These are phyloP conservation scores for Aspergillus steynii DNA, from an alignment of 495 filamentous ascomycete genomes.

Conservation along the genomic window DNA sequence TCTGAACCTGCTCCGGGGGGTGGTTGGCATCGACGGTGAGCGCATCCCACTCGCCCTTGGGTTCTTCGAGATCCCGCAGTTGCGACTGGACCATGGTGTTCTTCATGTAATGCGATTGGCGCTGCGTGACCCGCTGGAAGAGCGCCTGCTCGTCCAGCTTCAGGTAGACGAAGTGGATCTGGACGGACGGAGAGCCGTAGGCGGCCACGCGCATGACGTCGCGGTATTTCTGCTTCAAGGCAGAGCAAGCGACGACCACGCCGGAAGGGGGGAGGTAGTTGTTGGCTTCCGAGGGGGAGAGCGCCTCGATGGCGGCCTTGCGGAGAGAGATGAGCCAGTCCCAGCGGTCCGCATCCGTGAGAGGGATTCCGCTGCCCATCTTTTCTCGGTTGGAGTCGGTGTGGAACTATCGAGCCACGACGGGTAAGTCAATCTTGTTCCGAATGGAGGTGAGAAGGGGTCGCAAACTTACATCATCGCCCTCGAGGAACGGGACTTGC, in stretches of 20 bases:
- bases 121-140: conserved; percentile 67
- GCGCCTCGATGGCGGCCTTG: conserved; percentile 68
- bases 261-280: conserved; percentile 58
- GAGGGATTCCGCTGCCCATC: conserved; percentile 82
- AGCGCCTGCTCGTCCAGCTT: conserved; percentile 72
- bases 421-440: conserved; percentile 13
- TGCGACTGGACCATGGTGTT: conserved; percentile 96
- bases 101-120: conserved; percentile 94
- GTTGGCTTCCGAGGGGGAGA: conserved; percentile 53
- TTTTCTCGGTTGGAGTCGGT: conserved; percentile 84
- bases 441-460: not conserved
- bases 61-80: conserved; percentile 80
- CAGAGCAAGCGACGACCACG: conserved; percentile 94
- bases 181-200: conserved; percentile 72
- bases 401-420: conserved; percentile 66
- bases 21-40: conserved; percentile 78
- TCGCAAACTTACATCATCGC: conserved; percentile 77
- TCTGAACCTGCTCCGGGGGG: conserved; percentile 64
- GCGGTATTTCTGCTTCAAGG: conserved; percentile 94
- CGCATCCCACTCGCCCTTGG: conserved; percentile 79
- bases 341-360: conserved; percentile 96
- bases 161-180: conserved; percentile 92
- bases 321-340: conserved; percentile 94
- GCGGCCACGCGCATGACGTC: conserved; percentile 92
- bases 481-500: conserved; percentile 83